phyloP scores from a whole-genome alignment of 2,329 filamentous ascomycete genomes.

The Calonectria honghensis region DNA sequence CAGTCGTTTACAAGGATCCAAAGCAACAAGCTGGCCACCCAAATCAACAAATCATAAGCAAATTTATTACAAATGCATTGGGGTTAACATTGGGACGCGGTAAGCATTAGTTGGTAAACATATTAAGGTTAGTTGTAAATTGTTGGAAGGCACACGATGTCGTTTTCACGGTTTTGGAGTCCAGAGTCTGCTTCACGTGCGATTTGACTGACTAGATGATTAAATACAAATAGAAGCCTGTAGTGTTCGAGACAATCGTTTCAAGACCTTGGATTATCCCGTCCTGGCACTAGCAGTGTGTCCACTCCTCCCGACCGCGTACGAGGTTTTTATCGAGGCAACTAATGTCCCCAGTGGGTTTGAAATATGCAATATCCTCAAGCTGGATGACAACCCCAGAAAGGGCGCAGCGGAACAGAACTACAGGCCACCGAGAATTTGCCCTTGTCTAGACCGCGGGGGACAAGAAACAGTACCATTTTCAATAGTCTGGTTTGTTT shows the following conservation, averaged over 20 bases:
- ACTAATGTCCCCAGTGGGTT: not conserved
- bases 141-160: no score
- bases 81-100: no score
- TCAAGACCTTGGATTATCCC: not conserved
- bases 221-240: no score
- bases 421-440: not conserved
- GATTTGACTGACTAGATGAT: no score
- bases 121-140: no score
- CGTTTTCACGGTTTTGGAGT: no score
- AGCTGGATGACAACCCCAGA: not conserved
- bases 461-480: not conserved
- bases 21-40: no score
- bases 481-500: not conserved
- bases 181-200: no score
- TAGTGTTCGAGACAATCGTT: not conserved
- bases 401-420: not conserved
- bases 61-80: no score
- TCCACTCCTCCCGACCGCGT: not conserved
- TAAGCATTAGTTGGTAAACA: no score
- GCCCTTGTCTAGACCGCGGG: not conserved
- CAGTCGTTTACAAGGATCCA: no score
- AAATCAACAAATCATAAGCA: no score
- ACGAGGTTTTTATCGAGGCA: not conserved
- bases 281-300: not conserved
- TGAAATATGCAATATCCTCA: not conserved